Base-by-base conservation (phyloP, 345 rosid genomes). In the Nephelium lappaceum region DNA sequence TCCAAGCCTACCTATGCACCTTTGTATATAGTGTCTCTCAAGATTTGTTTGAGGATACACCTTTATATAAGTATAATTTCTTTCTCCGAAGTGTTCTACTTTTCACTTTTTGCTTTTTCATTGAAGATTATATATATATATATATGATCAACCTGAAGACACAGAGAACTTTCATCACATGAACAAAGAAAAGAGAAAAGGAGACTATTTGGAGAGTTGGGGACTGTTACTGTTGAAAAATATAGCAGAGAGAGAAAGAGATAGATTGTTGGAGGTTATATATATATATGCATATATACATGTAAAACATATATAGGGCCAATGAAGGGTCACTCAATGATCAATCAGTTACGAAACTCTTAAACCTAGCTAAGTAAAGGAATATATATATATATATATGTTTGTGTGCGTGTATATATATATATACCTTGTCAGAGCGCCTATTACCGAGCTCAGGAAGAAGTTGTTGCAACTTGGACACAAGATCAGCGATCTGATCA, bases 401-500 rank as follows among this genome's bases (percentile, higher is more conserved):
- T 27, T 1, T 15, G 1, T 25, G 12, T 0, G 11, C 0, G 41
- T 1, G 36, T 8, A 16, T 18, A 18, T 2, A 27, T 18, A 10
- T 5, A 27, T 25, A 31, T 81, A 93, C 98, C 94, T 91, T 91
- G 78, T 88, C 93, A 14, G 97, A 87, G 64, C 90, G 87, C 45
- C 89, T 83, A 70, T 80, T 87, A 16, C 92, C 88, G 80, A 93
- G 85, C 87, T 93, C 95, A 25, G 98, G 98, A 63, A 92, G 92
- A 81, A 95, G 94, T 63, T 91, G 95, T 74, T 93, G 98, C 77
- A 95, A 85, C 86, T 88, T 92, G 72, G 94, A 77, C 72, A 95
- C 93, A 72, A 95, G 98, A 84, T 95, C 98, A 79, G 87, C 85
- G 87, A 95, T 92, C 90, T 95, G 98, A 78, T 93, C 98, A 72